These are phyloP conservation scores for Hericium alpestre DNA, from an alignment of 768 basidiomycete genomes.

Conservation along the genomic window DNA sequence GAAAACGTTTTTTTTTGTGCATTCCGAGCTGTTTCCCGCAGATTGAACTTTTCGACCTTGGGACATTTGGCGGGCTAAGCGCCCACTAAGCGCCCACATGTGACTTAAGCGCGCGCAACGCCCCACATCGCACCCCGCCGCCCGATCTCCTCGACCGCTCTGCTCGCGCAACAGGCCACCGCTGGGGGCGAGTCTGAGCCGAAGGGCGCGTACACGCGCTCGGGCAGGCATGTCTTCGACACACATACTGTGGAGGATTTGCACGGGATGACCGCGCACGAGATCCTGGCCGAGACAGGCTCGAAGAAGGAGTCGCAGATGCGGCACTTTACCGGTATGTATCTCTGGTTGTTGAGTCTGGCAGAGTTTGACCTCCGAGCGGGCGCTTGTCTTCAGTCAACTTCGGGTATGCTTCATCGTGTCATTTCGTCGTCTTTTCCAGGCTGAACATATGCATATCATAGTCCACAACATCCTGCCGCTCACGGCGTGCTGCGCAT, in stretches of 20 bases:
- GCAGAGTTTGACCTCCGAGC: not conserved
- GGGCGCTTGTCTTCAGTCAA: slow-evolving; percentile 48
- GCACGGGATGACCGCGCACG: slow-evolving; percentile 65
- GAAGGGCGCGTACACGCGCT: slow-evolving; percentile 18
- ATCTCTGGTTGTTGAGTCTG: not conserved
- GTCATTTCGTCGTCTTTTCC: not conserved
- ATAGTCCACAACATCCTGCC: slow-evolving; percentile 94
- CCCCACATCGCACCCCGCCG: slow-evolving; percentile 17
- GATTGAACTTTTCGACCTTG: too few relatives aligned
- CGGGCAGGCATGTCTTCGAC: slow-evolving; percentile 42
- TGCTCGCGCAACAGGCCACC: slow-evolving; percentile 24
- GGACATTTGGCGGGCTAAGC: too few relatives aligned
- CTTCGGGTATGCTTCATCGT: slow-evolving; percentile 54
- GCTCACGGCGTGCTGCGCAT: slow-evolving; percentile 97
- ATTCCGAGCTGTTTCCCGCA: too few relatives aligned
- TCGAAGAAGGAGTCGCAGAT: slow-evolving; percentile 66
- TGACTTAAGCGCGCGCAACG: slow-evolving; percentile 30
- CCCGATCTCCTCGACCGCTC: slow-evolving; percentile 9
- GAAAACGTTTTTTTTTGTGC: too few relatives aligned
- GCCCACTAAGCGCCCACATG: too few relatives aligned
- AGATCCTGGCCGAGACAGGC: slow-evolving; percentile 71
- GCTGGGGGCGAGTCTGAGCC: slow-evolving; percentile 15
- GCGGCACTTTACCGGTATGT: slow-evolving; percentile 84
- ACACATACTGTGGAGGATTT: slow-evolving; percentile 77
- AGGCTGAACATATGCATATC: not conserved